Percentiles rank a stretch among this genome's conserved stretches.
Evolutionary conservation across 2,329 filamentous ascomycete species (phyloP).

Genomic region (Aspergillus sp.): DNA sequence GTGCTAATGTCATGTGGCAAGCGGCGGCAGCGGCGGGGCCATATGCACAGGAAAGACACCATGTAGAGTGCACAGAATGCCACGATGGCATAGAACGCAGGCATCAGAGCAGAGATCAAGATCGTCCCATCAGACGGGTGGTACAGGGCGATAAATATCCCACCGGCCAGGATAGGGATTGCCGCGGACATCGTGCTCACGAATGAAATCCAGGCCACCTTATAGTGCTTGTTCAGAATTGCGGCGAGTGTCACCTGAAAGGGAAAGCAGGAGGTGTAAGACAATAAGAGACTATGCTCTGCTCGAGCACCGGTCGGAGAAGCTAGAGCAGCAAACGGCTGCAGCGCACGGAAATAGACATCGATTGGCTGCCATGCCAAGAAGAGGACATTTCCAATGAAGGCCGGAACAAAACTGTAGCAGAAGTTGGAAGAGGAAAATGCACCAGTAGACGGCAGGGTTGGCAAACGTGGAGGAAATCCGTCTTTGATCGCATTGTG

Average conservation of each 20-base stretch:
- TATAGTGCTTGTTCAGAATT: conserved; percentile 57
- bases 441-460: conserved; percentile 60
- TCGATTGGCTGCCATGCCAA: conserved; percentile 62
- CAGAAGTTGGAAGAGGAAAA: conserved; percentile 89
- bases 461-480: conserved; percentile 69
- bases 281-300: conserved; percentile 57
- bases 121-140: conserved; percentile 49
- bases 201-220: conserved; percentile 58
- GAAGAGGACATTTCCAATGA: conserved; percentile 61
- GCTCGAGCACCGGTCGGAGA: conserved; percentile 54
- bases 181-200: conserved; percentile 54
- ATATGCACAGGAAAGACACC: conserved; percentile 61
- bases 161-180: conserved; percentile 61
- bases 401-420: conserved; percentile 66
- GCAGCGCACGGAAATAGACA: conserved; percentile 60
- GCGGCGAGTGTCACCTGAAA: conserved; percentile 56
- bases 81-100: conserved; percentile 72
- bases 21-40: conserved; percentile 62
- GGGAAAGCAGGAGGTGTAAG: conserved; percentile 58
- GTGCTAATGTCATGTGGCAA: conserved; percentile 73
- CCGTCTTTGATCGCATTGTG: conserved; percentile 66
- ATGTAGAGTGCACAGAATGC: conserved; percentile 71
- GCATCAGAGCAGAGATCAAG: conserved; percentile 70
- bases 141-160: conserved; percentile 64
- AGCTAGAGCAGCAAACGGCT: conserved; percentile 59